A percentile compares a stretch with the other conserved stretches of the same genome.
phyloP scores from a whole-genome alignment of 2,329 filamentous ascomycete genomes.

The Ceratocystis albifundus region DNA sequence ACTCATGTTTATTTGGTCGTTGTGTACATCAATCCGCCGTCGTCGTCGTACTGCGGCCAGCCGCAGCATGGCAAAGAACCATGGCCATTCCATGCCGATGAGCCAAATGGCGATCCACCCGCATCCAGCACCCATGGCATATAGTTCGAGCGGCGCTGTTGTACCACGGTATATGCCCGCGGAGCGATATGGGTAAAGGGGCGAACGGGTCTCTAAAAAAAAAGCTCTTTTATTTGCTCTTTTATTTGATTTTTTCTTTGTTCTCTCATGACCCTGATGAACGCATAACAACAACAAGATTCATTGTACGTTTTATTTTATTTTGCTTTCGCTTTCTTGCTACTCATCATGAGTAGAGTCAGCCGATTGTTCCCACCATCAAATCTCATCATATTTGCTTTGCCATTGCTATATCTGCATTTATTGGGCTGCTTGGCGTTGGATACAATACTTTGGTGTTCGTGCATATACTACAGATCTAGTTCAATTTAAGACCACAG shows the following conservation, averaged over 20 bases:
- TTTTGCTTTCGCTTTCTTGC: neutral
- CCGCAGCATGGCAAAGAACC: slow-evolving; percentile 8
- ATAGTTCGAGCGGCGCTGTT: neutral
- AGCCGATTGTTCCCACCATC: neutral
- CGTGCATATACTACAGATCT: neutral
- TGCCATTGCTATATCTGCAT: slow-evolving; percentile 9
- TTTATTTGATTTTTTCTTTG: neutral
- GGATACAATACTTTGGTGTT: neutral
- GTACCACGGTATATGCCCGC: slow-evolving; percentile 15
- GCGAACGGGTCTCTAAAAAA: neutral
- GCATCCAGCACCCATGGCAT: neutral
- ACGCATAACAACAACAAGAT: neutral
- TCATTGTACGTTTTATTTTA: neutral
- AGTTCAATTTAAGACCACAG: neutral
- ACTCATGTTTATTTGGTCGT: slow-evolving; percentile 57
- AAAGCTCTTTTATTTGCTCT: neutral
- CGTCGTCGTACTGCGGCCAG: neutral
- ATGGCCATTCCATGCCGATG: neutral
- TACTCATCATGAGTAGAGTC: neutral
- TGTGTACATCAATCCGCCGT: slow-evolving; percentile 34
- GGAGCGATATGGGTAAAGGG: slow-evolving; percentile 15
- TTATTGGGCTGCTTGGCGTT: slow-evolving; percentile 6
- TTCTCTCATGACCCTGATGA: slow-evolving; percentile 3
- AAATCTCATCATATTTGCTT: neutral
- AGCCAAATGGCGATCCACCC: neutral